Conservation (phyloP, 2,329 filamentous ascomycete species). For the Cordyceps farinosa region DNA sequence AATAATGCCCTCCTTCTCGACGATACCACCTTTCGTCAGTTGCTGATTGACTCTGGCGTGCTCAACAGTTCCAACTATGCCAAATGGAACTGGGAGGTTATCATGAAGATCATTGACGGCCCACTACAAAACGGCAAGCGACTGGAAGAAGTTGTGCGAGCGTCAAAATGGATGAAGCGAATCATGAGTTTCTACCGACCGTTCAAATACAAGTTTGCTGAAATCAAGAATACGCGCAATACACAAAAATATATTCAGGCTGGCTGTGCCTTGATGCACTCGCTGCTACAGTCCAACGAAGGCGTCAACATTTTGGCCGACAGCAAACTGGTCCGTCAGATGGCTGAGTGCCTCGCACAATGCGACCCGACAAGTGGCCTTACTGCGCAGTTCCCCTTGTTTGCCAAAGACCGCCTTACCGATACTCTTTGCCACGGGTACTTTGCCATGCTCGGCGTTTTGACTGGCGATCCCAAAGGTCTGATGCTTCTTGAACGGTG, state of each 20-base stretch:
- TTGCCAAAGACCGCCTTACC: conserved; percentile 76
- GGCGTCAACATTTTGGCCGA: conserved; percentile 82
- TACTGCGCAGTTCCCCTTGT: conserved; percentile 82
- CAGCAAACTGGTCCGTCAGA: conserved; percentile 88
- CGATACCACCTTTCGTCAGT: conserved; percentile 61
- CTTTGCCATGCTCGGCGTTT: conserved; percentile 83
- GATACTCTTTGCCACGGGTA: conserved; percentile 91
- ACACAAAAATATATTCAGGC: conserved; percentile 92
- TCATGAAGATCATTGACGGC: conserved; percentile 86
- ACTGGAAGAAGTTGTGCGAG: conserved; percentile 89
- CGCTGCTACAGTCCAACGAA: conserved; percentile 79
- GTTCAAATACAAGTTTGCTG: conserved; percentile 94
- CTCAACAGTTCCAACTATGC: conserved; percentile 83
- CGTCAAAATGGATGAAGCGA: conserved; percentile 93
- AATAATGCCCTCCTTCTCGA: conserved; percentile 48
- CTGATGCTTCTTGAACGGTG: conserved; percentile 89
- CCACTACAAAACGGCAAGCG: conserved; percentile 87
- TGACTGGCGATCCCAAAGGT: conserved; percentile 79
- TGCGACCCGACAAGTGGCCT: conserved; percentile 78
- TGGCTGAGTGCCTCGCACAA: conserved; percentile 93
- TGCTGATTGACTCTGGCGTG: conserved; percentile 75
- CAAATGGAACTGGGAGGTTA: conserved; percentile 98
- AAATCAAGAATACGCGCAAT: conserved; percentile 82
- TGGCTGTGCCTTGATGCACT: conserved; percentile 83
- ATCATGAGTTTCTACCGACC: conserved; percentile 93